Evolutionary conservation across 2,329 filamentous ascomycete species (phyloP).

Genomic region (Paecilomyces dactylethromorphus): DNA sequence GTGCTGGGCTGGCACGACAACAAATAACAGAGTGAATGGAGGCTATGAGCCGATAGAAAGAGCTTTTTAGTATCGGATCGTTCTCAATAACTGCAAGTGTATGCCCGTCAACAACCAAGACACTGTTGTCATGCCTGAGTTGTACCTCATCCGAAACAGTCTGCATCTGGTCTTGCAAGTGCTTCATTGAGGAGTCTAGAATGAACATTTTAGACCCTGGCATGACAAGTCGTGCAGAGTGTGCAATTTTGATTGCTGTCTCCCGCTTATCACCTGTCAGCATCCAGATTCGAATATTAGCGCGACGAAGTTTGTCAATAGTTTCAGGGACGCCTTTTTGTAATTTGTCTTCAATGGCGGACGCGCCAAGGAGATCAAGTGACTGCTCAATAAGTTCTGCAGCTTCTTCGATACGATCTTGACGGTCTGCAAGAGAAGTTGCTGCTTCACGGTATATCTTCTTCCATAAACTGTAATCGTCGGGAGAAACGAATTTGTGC

Average conservation of each 20-base stretch:
- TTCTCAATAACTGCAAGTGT: constrained; percentile 63
- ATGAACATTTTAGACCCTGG: constrained; percentile 65
- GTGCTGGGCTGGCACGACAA: constrained; percentile 69
- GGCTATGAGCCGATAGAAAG: constrained; percentile 68
- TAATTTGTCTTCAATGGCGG: constrained; percentile 78
- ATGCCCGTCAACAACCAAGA: constrained; percentile 72
- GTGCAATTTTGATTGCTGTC: constrained; percentile 79
- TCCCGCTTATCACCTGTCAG: constrained; percentile 81
- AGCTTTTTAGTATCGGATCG: constrained; percentile 49
- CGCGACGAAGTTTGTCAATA: constrained; percentile 73
- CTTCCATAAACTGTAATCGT: constrained; percentile 66
- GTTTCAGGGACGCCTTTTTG: constrained; percentile 78
- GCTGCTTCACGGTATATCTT: constrained; percentile 65
- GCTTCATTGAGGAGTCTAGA: constrained; percentile 56
- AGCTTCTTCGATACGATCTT: constrained; percentile 64
- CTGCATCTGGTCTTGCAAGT: constrained; percentile 58
- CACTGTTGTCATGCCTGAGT: constrained; percentile 43
- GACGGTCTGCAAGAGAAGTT: constrained; percentile 64
- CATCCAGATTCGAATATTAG: constrained; percentile 90
- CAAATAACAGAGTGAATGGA: constrained; percentile 72
- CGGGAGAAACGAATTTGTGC: constrained; percentile 61
- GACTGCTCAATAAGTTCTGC: constrained; percentile 67
- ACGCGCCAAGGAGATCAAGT: constrained; percentile 67
- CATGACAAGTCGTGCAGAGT: constrained; percentile 62
- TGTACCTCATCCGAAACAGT: constrained; percentile 56